These are phyloP conservation scores for Pseudogymnoascus sp. DNA, from an alignment of 2,329 filamentous ascomycete genomes.

Conservation along the genomic window DNA sequence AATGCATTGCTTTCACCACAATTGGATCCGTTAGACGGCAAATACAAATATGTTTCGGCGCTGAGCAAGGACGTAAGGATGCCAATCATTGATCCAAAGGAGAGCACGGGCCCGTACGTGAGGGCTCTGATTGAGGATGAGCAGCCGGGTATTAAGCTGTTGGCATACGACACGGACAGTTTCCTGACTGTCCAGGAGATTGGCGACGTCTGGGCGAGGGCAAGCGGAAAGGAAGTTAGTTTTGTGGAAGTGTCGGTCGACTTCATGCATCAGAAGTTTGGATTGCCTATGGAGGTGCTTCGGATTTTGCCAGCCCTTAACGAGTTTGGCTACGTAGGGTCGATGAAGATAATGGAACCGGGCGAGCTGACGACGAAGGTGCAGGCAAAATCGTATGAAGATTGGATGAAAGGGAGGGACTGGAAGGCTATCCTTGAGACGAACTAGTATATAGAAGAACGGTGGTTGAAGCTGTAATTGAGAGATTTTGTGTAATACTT, in stretches of 20 bases:
- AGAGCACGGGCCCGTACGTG: constrained; percentile 39
- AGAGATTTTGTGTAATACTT: constrained; percentile 11
- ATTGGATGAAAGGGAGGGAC: constrained; percentile 21
- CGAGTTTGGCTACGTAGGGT: constrained; percentile 37
- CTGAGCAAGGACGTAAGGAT: constrained; percentile 22
- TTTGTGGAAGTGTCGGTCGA: constrained; percentile 27
- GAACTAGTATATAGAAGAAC: neutral
- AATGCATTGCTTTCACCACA: constrained; percentile 17
- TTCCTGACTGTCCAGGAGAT: constrained; percentile 30
- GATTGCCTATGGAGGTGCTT: constrained; percentile 33
- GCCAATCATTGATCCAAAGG: constrained; percentile 34
- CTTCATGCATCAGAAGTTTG: constrained; percentile 30
- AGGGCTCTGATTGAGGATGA: constrained; percentile 36
- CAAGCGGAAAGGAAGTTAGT: constrained; percentile 31
- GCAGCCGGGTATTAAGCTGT: constrained; percentile 32
- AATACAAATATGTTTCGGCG: constrained; percentile 30
- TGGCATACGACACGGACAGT: constrained; percentile 36
- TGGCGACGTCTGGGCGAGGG: constrained; percentile 30
- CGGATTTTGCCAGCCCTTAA: constrained; percentile 30
- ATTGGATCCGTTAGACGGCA: constrained; percentile 22
- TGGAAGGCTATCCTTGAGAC: constrained; percentile 1
- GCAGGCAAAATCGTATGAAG: constrained; percentile 25
- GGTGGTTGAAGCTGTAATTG: neutral
- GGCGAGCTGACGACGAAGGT: constrained; percentile 32
- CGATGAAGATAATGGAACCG: constrained; percentile 33